phyloP scores from a whole-genome alignment of 768 basidiomycete genomes.

The Calocybe indica region DNA sequence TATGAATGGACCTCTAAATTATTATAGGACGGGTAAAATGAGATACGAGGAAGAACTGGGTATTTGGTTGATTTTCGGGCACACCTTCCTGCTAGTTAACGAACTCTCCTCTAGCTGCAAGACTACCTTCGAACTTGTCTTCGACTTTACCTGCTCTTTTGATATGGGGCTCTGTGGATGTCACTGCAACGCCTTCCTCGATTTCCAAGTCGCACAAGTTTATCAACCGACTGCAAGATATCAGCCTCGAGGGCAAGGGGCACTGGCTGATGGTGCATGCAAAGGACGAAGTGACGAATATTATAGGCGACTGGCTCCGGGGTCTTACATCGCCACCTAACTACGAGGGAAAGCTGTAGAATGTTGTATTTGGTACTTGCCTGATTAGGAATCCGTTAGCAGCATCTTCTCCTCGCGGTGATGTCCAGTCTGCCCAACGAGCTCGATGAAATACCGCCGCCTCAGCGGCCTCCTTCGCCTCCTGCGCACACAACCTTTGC shows the following conservation, averaged over 20 bases:
- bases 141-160: constrained; percentile 53
- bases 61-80: constrained; percentile 12
- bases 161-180: constrained; percentile 54
- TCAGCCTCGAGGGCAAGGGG: constrained; percentile 48
- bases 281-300: constrained; percentile 45
- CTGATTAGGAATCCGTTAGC: no score
- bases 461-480: constrained; percentile 63
- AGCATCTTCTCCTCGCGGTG: no score
- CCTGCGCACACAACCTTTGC: constrained; percentile 68
- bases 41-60: constrained; percentile 65
- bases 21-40: constrained; percentile 57
- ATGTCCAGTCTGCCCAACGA: constrained; percentile 23
- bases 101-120: constrained; percentile 26
- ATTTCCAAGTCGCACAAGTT: constrained; percentile 43
- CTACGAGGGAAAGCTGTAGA: constrained; percentile 11
- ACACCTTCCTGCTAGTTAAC: neutral
- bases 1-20: constrained; percentile 72
- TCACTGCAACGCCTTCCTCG: constrained; percentile 33
- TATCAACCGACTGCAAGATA: constrained; percentile 41
- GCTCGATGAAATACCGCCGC: constrained; percentile 53
- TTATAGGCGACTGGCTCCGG: constrained; percentile 41
- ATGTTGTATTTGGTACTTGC: no score
- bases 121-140: constrained; percentile 36
- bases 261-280: constrained; percentile 72
- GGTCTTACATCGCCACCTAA: constrained; percentile 19